Evolutionary conservation across 148 eudicot species (phyloP).

Genomic region (Pharnaceum exiguum): DNA sequence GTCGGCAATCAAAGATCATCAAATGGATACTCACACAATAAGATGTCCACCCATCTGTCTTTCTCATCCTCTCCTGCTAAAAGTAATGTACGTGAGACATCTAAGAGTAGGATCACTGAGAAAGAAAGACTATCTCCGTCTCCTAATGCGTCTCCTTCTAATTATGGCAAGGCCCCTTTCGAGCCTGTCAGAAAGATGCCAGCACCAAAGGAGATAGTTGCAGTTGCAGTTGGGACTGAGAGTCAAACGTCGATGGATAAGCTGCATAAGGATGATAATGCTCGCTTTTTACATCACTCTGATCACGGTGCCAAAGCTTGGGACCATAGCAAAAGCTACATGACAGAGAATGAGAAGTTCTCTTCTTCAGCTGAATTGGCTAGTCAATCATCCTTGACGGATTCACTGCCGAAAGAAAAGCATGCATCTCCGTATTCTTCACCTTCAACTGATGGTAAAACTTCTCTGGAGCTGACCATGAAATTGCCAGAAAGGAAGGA

Average conservation of each 20-base stretch:
- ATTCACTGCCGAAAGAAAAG: conserved; percentile 23
- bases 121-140: conserved; percentile 10
- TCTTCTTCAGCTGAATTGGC: conserved; percentile 15
- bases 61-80: conserved; percentile 26
- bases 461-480: conserved; percentile 12
- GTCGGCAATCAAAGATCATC: conserved; percentile 10
- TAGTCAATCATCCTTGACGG: conserved; percentile 9
- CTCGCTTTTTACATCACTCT: conserved; percentile 5
- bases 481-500: conserved; percentile 17
- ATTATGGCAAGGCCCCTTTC: conserved; percentile 16
- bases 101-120: conserved; percentile 10
- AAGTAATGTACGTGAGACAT: conserved; percentile 8
- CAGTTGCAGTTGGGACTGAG: conserved; percentile 12
- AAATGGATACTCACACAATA: conserved; percentile 7
- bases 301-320: not conserved
- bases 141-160: conserved; percentile 17
- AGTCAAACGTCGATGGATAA: conserved; percentile 21
- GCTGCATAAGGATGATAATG: conserved; percentile 18
- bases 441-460: conserved; percentile 18
- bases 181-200: conserved; percentile 11
- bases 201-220: conserved; percentile 18
- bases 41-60: conserved; percentile 9
- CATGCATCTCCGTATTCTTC: conserved; percentile 18
- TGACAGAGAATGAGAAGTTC: conserved; percentile 3
- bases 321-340: conserved; percentile 19